Conservation (phyloP, 2,329 filamentous ascomycete genomes). For the Macrophomina tecta region DNA sequence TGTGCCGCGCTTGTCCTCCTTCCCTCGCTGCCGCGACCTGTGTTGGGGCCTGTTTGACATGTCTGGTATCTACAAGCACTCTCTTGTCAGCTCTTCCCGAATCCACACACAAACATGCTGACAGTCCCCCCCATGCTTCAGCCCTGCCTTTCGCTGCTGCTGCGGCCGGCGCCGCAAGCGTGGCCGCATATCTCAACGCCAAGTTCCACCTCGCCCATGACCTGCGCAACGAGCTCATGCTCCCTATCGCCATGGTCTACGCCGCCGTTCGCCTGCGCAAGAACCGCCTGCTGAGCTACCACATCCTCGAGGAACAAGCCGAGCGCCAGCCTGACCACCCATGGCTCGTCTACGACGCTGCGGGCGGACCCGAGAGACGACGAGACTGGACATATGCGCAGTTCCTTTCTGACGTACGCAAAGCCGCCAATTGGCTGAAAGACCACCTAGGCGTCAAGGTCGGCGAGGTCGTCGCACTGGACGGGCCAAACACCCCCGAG, state of each 20-base stretch:
- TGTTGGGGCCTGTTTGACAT: not conserved
- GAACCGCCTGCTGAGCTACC: constrained; percentile 36
- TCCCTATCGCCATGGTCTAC: not conserved
- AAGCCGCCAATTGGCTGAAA: constrained; percentile 29
- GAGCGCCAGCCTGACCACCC: constrained; percentile 32
- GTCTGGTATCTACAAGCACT: not conserved
- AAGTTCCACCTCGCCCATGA: constrained; percentile 73
- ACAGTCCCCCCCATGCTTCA: not conserved
- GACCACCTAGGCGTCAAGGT: constrained; percentile 61
- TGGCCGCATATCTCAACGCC: constrained; percentile 67
- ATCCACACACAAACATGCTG: not conserved
- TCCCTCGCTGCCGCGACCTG: not conserved
- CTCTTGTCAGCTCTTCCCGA: not conserved
- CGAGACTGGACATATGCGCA: constrained; percentile 46
- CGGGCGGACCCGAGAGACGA: constrained; percentile 40
- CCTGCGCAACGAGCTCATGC: constrained; percentile 41
- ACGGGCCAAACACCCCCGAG: constrained; percentile 72
- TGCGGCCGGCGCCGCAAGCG: constrained; percentile 43
- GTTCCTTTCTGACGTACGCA: constrained; percentile 35
- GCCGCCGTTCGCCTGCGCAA: not conserved
- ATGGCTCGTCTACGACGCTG: constrained; percentile 46
- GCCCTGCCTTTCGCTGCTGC: constrained; percentile 34
- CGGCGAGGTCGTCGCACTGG: constrained; percentile 68
- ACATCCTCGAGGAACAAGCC: constrained; percentile 25
- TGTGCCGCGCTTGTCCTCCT: not conserved